Evolutionary conservation across 306 rosid genomes (phyloP).

Genomic region (Lagenaria siceraria): DNA sequence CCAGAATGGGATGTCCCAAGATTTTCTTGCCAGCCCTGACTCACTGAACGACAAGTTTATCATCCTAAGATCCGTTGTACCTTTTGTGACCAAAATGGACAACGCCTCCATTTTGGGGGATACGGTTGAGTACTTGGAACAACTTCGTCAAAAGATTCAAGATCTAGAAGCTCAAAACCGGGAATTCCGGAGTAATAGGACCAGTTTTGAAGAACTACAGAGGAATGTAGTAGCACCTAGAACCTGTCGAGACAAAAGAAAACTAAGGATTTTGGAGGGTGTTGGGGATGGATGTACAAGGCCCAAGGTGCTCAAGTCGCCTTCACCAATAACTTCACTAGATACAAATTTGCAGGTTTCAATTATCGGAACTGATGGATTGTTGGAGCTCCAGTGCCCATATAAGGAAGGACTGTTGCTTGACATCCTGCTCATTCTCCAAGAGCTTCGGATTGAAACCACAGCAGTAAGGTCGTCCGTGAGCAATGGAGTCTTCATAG

Average conservation of each 20-base stretch:
- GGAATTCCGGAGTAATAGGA: constrained; percentile 30
- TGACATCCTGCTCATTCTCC: constrained; percentile 57
- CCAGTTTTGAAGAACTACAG: constrained; percentile 16
- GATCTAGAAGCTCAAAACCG: constrained; percentile 58
- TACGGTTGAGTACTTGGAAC: constrained; percentile 83
- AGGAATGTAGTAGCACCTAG: constrained; percentile 7
- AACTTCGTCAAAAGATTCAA: constrained; percentile 52
- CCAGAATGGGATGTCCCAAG: constrained; percentile 24
- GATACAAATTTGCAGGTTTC: constrained; percentile 63
- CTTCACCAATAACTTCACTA: not conserved
- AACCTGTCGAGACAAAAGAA: constrained; percentile 39
- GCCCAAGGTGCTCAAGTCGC: constrained; percentile 23
- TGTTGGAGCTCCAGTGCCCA: constrained; percentile 75
- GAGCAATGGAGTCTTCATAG: constrained; percentile 50
- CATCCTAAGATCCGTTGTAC: constrained; percentile 63
- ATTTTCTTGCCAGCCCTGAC: constrained; percentile 72
- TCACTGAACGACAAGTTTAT: constrained; percentile 77
- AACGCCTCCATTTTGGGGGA: constrained; percentile 86
- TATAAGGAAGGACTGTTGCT: constrained; percentile 68
- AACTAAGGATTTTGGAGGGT: constrained; percentile 63
- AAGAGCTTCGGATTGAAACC: constrained; percentile 61
- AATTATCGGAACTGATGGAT: constrained; percentile 71
- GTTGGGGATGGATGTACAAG: constrained; percentile 16
- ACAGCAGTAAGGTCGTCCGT: constrained; percentile 55
- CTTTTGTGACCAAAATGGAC: constrained; percentile 92